Base-by-base conservation (phyloP, 2,329 filamentous ascomycete genomes). In the Pleochaeta shiraiana region DNA sequence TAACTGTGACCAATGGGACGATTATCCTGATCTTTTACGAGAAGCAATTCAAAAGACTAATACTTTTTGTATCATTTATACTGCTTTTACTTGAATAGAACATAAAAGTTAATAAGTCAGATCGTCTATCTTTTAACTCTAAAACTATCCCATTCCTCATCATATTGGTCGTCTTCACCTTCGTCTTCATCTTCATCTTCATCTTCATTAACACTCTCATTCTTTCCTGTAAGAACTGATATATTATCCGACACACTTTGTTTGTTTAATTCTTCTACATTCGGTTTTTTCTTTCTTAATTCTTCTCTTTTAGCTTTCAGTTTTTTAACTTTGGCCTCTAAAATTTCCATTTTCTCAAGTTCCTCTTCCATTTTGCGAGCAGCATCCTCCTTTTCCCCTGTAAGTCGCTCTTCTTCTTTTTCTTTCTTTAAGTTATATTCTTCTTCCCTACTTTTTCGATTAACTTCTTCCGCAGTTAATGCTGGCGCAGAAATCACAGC, bases 301-400 rank as follows among this genome's bases (percentile, higher is more conserved):
- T 83, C 82, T 71, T 91, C 88, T 59, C 87, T 78, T 73, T 83
- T 83, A 71, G 88, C 83, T 72, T 87, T 86, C 64, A 92, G 74
- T 66, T 78, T 79, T 66, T 79, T 78, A 14, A 92, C 85, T 6
- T 87, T 81, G 63, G 82, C 81, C 73, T 92, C 88, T 57, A 92
- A 78, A 71, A 84, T 82, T 71, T 87, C 85, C 88, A 92, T 92
- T 72, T 90, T 85, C 65, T 90, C 87, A 68, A 92, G 87, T 73
- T 92, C 88, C 47, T 85, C 82, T 73, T 90, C 86, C 65, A 91
- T 75, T 33, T 85, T 83, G 26, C 85, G 79, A 50, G 81, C 81
- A 0, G 88, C 88, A 70, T 93, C 88, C 72, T 93, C 88, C 65
- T 81, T 81, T 72, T 90, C 87, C 45, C 84, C 85, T 65, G 81